Percentiles rank a stretch among this genome's conserved stretches.
phyloP scores from a whole-genome alignment of 306 rosid species.

The Rubus parviflorus region DNA sequence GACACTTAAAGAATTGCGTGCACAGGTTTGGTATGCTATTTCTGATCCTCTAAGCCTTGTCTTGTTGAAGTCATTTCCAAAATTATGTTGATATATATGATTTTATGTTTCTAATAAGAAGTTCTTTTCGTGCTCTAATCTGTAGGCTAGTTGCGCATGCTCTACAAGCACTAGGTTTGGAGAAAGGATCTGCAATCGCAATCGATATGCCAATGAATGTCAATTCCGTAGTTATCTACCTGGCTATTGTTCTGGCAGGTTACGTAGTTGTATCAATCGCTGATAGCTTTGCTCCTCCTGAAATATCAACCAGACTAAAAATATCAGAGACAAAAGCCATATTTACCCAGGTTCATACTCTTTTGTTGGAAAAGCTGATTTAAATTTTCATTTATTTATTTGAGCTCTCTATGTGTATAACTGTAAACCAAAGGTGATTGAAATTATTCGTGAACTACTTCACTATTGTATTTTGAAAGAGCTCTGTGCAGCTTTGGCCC shows the following conservation, averaged over 20 bases:
- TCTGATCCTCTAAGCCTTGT: constrained; percentile 6
- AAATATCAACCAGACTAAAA: constrained; percentile 81
- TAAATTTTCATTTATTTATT: no score
- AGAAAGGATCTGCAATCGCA: constrained; percentile 86
- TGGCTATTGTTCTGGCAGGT: constrained; percentile 85
- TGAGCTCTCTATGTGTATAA: no score
- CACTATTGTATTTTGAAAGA: no score
- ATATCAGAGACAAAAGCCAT: constrained; percentile 84
- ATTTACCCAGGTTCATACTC: constrained; percentile 75
- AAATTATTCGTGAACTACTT: no score
- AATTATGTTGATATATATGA: neutral
- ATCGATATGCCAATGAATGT: constrained; percentile 96
- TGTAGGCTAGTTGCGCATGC: constrained; percentile 88
- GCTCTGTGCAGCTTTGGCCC: no score
- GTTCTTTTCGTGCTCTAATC: constrained; percentile 34
- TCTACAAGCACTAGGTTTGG: constrained; percentile 63
- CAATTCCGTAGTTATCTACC: constrained; percentile 78
- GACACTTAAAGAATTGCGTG: constrained; percentile 64
- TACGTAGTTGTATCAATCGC: constrained; percentile 90
- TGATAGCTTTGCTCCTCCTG: constrained; percentile 90
- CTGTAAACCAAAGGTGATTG: no score
- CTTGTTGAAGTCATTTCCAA: constrained; percentile 1
- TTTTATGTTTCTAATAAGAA: neutral
- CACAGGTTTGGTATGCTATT: constrained; percentile 78
- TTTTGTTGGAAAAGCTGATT: constrained; percentile 13